Conservation (phyloP, 768 basidiomycete genomes). For the Naganishia vishniacii region DNA sequence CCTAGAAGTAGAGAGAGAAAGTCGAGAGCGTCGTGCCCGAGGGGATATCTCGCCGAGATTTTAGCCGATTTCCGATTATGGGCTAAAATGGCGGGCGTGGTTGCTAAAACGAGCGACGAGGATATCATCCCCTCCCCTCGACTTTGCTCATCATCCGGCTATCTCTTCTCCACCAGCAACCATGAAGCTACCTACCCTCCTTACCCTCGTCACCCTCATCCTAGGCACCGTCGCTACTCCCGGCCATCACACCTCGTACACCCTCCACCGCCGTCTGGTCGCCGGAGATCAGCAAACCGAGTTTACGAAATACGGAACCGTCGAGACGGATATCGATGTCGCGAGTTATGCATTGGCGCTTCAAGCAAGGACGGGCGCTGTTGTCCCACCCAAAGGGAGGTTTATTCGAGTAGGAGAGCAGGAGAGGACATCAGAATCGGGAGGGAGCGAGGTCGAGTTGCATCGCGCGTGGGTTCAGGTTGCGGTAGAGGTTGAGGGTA, state of each 20-base stretch:
- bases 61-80: too few relatives aligned
- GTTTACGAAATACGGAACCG: background rate
- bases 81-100: too few relatives aligned
- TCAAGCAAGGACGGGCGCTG: background rate
- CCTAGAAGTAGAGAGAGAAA: too few relatives aligned
- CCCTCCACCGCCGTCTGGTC: background rate
- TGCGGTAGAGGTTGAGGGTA: background rate
- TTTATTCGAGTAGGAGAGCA: background rate
- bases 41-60: too few relatives aligned
- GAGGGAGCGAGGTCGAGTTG: background rate
- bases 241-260: background rate
- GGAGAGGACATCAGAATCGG: background rate
- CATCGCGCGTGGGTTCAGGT: constrained; percentile 1
- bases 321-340: background rate
- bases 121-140: too few relatives aligned
- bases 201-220: background rate
- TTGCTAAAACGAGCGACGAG: too few relatives aligned
- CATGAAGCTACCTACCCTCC: background rate
- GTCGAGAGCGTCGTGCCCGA: too few relatives aligned
- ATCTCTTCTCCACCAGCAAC: background rate
- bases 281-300: background rate
- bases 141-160: too few relatives aligned
- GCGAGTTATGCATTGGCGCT: background rate
- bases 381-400: background rate
- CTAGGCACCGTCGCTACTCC: background rate